Conservation (phyloP, 768 basidiomycete species). For the Suillus ampliporus region DNA sequence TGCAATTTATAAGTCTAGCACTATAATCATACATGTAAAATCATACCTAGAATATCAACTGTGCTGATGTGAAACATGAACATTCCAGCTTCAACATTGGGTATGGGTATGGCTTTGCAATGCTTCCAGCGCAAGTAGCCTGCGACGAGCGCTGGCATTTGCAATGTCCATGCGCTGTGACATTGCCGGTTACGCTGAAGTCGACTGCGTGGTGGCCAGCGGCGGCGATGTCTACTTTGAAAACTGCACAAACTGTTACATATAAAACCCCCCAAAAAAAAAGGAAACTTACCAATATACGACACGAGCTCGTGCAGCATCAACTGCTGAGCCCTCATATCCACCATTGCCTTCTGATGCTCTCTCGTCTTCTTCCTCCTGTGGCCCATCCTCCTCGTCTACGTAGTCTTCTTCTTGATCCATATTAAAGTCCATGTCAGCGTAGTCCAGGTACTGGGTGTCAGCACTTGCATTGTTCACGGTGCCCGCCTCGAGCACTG, state of each 20-base stretch:
- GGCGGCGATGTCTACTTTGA: not conserved
- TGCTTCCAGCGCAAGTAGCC: not conserved
- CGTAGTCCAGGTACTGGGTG: not conserved
- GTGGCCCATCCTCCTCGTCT: not conserved
- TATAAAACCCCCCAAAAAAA: not conserved
- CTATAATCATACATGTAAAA: too few species aligned
- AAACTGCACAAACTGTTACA: not conserved
- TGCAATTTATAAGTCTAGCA: too few species aligned
- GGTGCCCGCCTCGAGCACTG: not conserved
- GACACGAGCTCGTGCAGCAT: not conserved
- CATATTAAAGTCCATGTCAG: not conserved
- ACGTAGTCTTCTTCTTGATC: not conserved
- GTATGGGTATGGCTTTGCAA: not conserved
- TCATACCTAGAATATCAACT: too few species aligned
- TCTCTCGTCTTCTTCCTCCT: not conserved
- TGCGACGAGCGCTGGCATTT: not conserved
- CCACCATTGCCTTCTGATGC: not conserved
- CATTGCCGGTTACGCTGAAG: not conserved
- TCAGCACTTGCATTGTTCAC: not conserved
- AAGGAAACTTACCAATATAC: not conserved
- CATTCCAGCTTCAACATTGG: conserved; percentile 15
- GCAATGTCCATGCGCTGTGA: not conserved
- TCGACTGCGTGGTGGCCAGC: not conserved
- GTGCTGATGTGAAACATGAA: too few species aligned
- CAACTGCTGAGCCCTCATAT: not conserved